Percentiles rank a stretch among this genome's conserved stretches.
Conservation (phyloP, 2,329 filamentous ascomycete genomes). For the Capronia americana region DNA sequence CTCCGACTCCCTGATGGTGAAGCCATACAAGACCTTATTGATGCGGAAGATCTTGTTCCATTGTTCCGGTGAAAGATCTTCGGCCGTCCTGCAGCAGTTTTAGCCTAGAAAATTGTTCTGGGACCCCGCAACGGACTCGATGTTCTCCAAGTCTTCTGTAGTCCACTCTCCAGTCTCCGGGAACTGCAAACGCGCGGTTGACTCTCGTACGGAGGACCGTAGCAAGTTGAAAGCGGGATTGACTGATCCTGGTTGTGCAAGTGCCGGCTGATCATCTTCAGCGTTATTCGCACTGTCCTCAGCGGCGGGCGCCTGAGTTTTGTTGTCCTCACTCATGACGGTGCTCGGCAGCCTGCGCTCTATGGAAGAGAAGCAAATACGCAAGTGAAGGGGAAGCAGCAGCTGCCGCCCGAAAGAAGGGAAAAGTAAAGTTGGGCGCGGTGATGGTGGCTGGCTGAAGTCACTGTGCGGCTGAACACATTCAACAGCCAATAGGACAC, state of each 20-base stretch:
- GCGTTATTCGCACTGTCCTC: not conserved
- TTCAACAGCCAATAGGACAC: not conserved
- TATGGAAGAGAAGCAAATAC: not conserved
- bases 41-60: constrained; percentile 6
- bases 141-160: not conserved
- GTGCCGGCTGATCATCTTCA: not conserved
- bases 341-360: not conserved
- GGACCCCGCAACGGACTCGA: not conserved
- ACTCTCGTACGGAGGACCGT: not conserved
- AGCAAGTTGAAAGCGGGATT: not conserved
- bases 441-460: not conserved
- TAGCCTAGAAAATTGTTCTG: not conserved
- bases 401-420: not conserved
- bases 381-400: not conserved
- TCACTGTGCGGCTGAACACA: not conserved
- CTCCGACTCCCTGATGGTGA: not conserved
- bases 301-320: not conserved
- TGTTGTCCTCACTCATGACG: not conserved
- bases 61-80: constrained; percentile 1
- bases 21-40: not conserved
- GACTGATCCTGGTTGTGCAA: not conserved
- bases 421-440: not conserved
- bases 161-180: not conserved
- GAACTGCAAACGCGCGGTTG: not conserved
- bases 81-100: not conserved